phyloP scores from a whole-genome alignment of 2,329 filamentous ascomycete species.

The Beauveria rudraprayagi region DNA sequence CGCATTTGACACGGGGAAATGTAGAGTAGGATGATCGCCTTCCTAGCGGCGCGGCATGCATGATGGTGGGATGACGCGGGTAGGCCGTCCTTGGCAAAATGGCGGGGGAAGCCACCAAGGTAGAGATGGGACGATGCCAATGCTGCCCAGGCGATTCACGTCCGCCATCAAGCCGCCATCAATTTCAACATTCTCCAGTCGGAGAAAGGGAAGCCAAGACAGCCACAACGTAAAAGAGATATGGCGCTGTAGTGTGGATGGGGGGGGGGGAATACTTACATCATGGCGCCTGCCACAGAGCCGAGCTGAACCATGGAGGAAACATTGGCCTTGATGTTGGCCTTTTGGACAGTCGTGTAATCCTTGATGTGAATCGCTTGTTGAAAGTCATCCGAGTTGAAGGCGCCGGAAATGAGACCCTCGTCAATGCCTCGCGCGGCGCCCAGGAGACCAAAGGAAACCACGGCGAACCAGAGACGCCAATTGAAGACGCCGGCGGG shows the following conservation, averaged over 20 bases:
- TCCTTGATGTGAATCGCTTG: constrained; percentile 47
- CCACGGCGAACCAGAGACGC: constrained; percentile 68
- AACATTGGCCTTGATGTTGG: constrained; percentile 68
- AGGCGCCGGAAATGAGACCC: constrained; percentile 66
- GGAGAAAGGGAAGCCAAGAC: no score
- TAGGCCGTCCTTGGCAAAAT: constrained; percentile 3
- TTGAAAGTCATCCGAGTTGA: constrained; percentile 59
- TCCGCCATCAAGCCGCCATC: neutral
- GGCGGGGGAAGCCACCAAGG: neutral
- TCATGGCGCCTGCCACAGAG: constrained; percentile 61
- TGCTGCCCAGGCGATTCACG: neutral
- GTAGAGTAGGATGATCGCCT: neutral
- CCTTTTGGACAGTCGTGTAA: constrained; percentile 44
- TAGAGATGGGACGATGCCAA: constrained; percentile 2
- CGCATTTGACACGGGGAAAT: neutral
- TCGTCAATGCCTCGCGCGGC: constrained; percentile 75
- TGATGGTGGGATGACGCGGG: neutral
- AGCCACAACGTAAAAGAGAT: no score
- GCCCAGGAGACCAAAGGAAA: constrained; percentile 64
- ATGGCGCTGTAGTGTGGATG: no score
- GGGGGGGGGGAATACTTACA: constrained; percentile 26
- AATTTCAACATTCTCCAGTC: no score
- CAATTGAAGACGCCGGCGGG: constrained; percentile 68
- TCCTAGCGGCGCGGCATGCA: neutral
- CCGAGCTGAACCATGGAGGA: constrained; percentile 77